Conservation (phyloP, 192 early-diverging fungal genomes). For the Mortierella claussenii region DNA sequence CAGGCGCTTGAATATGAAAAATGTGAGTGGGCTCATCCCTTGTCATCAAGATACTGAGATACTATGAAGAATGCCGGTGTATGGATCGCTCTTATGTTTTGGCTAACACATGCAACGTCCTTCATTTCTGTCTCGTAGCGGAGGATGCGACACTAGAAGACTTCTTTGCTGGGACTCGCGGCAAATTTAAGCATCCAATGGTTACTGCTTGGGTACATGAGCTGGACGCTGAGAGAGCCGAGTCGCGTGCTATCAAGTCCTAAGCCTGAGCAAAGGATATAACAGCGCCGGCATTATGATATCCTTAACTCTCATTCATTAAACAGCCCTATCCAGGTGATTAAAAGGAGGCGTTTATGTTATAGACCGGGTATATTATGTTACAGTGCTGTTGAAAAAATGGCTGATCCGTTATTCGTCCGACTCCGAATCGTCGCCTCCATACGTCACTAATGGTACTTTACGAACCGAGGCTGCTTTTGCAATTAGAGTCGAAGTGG, state of each 20-base stretch:
- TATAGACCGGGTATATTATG: not conserved
- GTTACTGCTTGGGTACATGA: conserved; percentile 87
- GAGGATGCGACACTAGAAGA: conserved; percentile 70
- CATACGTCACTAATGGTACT: conserved; percentile 27
- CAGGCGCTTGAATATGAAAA: conserved; percentile 93
- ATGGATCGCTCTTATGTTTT: not conserved
- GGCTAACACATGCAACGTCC: not conserved
- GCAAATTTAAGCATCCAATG: conserved; percentile 86
- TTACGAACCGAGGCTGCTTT: conserved; percentile 4
- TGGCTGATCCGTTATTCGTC: no score
- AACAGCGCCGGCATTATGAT: no score
- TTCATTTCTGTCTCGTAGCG: conserved; percentile 38
- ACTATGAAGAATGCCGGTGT: no score
- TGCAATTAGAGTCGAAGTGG: not conserved
- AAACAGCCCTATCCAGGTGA: no score
- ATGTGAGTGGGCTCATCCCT: conserved; percentile 59
- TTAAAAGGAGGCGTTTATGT: not conserved
- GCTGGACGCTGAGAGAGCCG: conserved; percentile 67
- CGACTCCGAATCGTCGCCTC: conserved; percentile 10
- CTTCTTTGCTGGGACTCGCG: conserved; percentile 85
- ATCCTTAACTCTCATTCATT: no score
- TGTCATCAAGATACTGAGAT: no score
- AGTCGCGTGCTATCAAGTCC: conserved; percentile 42
- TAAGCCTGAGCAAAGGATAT: not conserved
- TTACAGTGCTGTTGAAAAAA: no score